Evolutionary conservation across 2,329 filamentous ascomycete species (phyloP).

Genomic region (Alternaria sp.): DNA sequence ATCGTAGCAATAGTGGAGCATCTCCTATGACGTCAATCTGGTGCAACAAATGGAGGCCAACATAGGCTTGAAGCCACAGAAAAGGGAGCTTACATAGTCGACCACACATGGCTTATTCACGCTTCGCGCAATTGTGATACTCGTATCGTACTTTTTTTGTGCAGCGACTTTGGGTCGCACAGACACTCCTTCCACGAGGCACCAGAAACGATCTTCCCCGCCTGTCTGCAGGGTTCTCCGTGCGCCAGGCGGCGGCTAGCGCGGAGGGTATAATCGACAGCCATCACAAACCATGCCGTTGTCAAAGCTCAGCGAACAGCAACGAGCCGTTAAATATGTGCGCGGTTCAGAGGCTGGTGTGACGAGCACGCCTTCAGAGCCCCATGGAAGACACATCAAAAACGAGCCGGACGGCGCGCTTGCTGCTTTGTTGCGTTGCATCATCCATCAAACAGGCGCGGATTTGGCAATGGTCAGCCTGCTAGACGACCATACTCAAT

Average conservation of each 20-base stretch:
- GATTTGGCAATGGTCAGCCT: constrained; percentile 19
- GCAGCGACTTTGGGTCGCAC: not conserved
- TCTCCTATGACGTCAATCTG: not conserved
- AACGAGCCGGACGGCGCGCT: constrained; percentile 15
- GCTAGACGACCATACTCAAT: constrained; percentile 18
- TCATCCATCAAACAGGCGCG: constrained; percentile 14
- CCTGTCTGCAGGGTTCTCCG: not conserved
- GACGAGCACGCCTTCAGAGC: constrained; percentile 7
- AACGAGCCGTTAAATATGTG: constrained; percentile 14
- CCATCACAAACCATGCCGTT: constrained; percentile 11
- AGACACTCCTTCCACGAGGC: not conserved
- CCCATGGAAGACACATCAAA: not conserved
- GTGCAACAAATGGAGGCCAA: not conserved
- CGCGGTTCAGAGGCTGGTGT: constrained; percentile 4
- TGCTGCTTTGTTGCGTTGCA: constrained; percentile 15
- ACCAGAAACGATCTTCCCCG: constrained; percentile 3
- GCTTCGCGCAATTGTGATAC: not conserved
- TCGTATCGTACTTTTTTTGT: not conserved
- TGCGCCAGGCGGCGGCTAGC: constrained; percentile 3
- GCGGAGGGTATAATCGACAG: not conserved
- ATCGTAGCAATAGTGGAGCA: not conserved
- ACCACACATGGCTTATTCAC: not conserved
- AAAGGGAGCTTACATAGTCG: not conserved
- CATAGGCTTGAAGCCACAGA: not conserved
- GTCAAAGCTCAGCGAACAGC: constrained; percentile 15